Conservation (phyloP, 2,329 filamentous ascomycete species). For the Nemania serpens region DNA sequence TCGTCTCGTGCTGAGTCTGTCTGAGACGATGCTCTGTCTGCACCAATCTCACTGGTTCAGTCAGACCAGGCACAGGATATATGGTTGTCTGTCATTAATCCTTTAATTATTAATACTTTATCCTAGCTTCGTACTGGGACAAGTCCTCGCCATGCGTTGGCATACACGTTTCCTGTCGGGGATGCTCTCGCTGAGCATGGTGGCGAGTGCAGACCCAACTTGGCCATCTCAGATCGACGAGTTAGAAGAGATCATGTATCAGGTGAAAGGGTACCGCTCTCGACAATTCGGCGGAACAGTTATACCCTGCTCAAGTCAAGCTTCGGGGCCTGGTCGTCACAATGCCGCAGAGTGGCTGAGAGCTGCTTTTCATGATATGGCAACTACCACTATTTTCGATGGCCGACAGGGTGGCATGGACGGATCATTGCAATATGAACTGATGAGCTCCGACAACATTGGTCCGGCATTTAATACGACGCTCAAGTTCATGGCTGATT, state of each 20-base stretch:
- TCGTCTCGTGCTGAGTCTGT: not conserved
- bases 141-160: conserved; percentile 38
- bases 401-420: conserved; percentile 59
- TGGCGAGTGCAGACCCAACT: conserved; percentile 55
- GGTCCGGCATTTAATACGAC: conserved; percentile 60
- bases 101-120: conserved; percentile 20
- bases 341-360: conserved; percentile 67
- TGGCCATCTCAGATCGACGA: conserved; percentile 66
- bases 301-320: conserved; percentile 59
- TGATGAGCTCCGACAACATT: conserved; percentile 59
- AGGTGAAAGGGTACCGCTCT: conserved; percentile 58
- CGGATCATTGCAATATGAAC: conserved; percentile 64
- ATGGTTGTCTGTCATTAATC: conserved; percentile 16
- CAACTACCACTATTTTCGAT: conserved; percentile 55
- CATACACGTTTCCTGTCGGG: conserved; percentile 38
- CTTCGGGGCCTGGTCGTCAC: conserved; percentile 58
- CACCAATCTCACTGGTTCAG: conserved; percentile 1
- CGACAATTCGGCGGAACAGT: conserved; percentile 62
- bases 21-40: conserved; percentile 2
- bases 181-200: conserved; percentile 45
- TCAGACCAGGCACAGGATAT: not conserved
- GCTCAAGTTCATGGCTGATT: conserved; percentile 58
- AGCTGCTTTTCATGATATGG: conserved; percentile 66
- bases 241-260: conserved; percentile 67
- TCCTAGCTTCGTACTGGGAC: conserved; percentile 1